A percentile compares a stretch with the other conserved stretches of the same genome.
These are phyloP conservation scores for Phytophthora agathidicida DNA, from an alignment of 352 stramenopile species.

Conservation along the genomic window DNA sequence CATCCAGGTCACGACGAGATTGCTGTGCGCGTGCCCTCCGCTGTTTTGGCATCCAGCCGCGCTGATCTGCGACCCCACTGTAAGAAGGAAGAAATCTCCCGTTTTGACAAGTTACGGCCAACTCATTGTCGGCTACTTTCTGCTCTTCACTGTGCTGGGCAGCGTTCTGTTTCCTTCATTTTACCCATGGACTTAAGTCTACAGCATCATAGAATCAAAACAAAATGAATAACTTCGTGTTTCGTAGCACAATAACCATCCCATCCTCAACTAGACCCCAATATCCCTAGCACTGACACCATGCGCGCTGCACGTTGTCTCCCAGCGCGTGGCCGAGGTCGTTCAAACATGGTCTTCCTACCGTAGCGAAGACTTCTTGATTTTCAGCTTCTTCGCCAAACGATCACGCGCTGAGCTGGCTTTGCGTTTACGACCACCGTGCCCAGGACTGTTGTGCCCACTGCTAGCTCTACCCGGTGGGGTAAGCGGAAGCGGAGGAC, in stretches of 20 bases:
- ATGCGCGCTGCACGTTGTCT: background rate
- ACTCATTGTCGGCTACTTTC: conserved; percentile 66
- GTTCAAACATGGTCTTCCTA: conserved; percentile 22
- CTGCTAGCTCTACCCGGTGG: conserved; percentile 20
- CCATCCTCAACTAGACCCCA: conserved; percentile 9
- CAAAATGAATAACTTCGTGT: conserved; percentile 26
- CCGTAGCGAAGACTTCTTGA: conserved; percentile 51
- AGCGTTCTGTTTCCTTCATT: conserved; percentile 78
- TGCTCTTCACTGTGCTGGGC: conserved; percentile 74
- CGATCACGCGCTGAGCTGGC: conserved; percentile 61
- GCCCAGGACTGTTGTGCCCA: conserved; percentile 18
- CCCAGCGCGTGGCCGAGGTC: background rate
- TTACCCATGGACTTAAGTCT: conserved; percentile 80
- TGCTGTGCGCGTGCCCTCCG: conserved; percentile 75
- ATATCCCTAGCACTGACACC: conserved; percentile 5
- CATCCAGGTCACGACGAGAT: conserved; percentile 87
- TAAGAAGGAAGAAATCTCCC: conserved; percentile 10
- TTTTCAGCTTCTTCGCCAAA: conserved; percentile 85
- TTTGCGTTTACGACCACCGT: conserved; percentile 55
- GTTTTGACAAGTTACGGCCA: conserved; percentile 29
- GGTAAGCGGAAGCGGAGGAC: conserved; percentile 49
- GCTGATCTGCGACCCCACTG: conserved; percentile 14
- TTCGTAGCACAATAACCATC: conserved; percentile 29
- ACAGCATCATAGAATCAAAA: conserved; percentile 9
- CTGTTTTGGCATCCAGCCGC: conserved; percentile 80